These are phyloP conservation scores for Termitomyces sp. DNA, from an alignment of 1,284 basidiomycete genomes.

Conservation along the genomic window DNA sequence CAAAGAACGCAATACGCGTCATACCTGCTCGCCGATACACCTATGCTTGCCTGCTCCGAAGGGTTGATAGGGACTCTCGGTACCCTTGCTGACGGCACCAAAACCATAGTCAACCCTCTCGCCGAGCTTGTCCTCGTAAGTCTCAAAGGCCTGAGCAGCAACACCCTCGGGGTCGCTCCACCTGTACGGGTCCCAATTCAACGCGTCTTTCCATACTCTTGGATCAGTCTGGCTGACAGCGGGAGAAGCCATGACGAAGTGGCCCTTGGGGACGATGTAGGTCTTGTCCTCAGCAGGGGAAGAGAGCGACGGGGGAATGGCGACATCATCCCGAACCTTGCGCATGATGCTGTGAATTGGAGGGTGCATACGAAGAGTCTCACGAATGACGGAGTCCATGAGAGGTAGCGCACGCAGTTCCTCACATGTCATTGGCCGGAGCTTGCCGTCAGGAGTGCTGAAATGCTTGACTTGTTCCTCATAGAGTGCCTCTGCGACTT, in stretches of 20 bases:
- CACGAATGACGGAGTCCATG: slow-evolving; percentile 87
- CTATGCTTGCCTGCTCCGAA: slow-evolving; percentile 95
- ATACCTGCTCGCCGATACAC: slow-evolving; percentile 89
- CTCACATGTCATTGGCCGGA: slow-evolving; percentile 84
- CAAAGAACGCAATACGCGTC: slow-evolving; percentile 16
- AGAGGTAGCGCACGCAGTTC: slow-evolving; percentile 81
- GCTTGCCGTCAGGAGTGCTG: slow-evolving; percentile 72
- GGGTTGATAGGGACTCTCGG: slow-evolving; percentile 85
- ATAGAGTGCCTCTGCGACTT: slow-evolving; percentile 79
- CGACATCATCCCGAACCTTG: slow-evolving; percentile 81
- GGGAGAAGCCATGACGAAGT: slow-evolving; percentile 90
- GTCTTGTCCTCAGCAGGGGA: slow-evolving; percentile 64
- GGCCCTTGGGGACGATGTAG: slow-evolving; percentile 88
- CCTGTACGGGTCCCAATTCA: slow-evolving; percentile 74
- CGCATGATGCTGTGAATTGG: slow-evolving; percentile 93
- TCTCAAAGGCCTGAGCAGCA: slow-evolving; percentile 70
- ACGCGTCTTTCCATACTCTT: slow-evolving; percentile 71
- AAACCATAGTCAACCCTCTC: slow-evolving; percentile 97
- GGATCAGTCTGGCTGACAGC: slow-evolving; percentile 89
- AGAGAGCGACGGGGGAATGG: slow-evolving; percentile 77
- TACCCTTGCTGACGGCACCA: slow-evolving; percentile 89
- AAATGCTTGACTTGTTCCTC: slow-evolving; percentile 87
- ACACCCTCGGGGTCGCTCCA: slow-evolving; percentile 83
- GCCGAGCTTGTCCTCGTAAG: slow-evolving; percentile 68
- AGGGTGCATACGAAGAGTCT: slow-evolving; percentile 89